These are phyloP conservation scores for Jatropha curcas DNA, from an alignment of 345 rosid genomes.

Conservation along the genomic window DNA sequence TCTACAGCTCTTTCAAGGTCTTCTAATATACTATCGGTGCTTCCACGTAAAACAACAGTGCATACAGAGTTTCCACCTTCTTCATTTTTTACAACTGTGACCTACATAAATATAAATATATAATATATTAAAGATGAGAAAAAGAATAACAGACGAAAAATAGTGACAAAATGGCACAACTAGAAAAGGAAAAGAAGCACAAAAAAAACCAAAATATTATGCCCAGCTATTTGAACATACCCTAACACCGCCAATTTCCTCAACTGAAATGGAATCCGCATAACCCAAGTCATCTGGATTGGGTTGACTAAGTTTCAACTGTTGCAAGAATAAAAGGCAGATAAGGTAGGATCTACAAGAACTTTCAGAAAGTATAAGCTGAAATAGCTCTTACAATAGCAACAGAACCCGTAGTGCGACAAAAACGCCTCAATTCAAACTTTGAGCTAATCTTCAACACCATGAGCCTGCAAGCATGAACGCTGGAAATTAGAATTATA, in stretches of 20 bases:
- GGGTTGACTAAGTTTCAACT: constrained; percentile 92
- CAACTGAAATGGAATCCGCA: constrained; percentile 84
- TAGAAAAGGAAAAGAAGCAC: neutral
- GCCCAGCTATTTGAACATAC: constrained; percentile 46
- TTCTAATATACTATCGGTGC: constrained; percentile 92
- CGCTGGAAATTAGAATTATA: constrained; percentile 15
- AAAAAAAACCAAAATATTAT: neutral
- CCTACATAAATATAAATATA: constrained; percentile 50
- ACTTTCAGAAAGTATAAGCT: constrained; percentile 3
- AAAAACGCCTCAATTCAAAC: constrained; percentile 92
- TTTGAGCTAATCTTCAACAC: constrained; percentile 97
- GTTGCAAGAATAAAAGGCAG: constrained; percentile 23
- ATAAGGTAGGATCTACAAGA: constrained; percentile 19
- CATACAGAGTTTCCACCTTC: constrained; percentile 87
- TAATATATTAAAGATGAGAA: constrained; percentile 10
- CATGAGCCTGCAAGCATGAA: constrained; percentile 68
- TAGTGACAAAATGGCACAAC: neutral
- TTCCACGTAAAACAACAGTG: constrained; percentile 91
- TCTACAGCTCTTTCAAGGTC: constrained; percentile 99
- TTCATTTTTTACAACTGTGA: constrained; percentile 83
- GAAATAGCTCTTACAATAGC: constrained; percentile 59
- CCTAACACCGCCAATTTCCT: constrained; percentile 95
- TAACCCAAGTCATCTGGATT: constrained; percentile 87
- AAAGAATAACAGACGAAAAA: neutral
- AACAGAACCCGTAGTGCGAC: constrained; percentile 87